Percentiles rank a stretch among this genome's conserved stretches.
Evolutionary conservation across 345 rosid species (phyloP).

Genomic region (Syzygium aromaticum): DNA sequence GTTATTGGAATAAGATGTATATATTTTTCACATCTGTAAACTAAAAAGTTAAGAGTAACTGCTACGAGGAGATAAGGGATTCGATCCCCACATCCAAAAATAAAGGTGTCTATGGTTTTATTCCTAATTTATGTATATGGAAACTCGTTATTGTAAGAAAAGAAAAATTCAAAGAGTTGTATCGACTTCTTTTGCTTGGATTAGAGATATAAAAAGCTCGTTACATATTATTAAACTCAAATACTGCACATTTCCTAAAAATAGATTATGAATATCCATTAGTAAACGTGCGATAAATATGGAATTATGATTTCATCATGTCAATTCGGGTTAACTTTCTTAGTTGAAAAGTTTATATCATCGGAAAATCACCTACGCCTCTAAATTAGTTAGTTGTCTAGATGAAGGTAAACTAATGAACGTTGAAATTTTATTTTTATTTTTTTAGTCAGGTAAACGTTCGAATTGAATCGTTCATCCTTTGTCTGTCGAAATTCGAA

Average conservation of each 20-base stretch:
- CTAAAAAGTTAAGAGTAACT: no score
- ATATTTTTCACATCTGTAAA: no score
- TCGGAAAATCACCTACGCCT: neutral
- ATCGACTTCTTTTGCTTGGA: neutral
- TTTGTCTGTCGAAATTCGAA: accelerated
- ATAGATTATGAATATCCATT: accelerated
- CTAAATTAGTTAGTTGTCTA: neutral
- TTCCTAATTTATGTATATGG: no score
- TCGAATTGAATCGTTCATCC: neutral
- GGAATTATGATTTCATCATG: neutral
- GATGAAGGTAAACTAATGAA: neutral
- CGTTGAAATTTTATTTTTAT: neutral
- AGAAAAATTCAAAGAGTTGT: no score
- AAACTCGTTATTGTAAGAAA: no score
- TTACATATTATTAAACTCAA: neutral
- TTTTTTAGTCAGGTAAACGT: no score
- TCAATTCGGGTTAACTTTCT: neutral
- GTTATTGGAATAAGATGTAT: neutral
- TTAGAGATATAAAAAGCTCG: neutral
- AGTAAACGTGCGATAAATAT: accelerated
- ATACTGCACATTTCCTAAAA: accelerated
- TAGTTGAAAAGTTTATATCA: neutral
- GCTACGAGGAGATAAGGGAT: no score
- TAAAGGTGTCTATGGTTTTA: no score
- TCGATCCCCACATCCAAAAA: no score